Base-by-base conservation (phyloP, 2,329 filamentous ascomycete genomes). In the Aureobasidium musti region DNA sequence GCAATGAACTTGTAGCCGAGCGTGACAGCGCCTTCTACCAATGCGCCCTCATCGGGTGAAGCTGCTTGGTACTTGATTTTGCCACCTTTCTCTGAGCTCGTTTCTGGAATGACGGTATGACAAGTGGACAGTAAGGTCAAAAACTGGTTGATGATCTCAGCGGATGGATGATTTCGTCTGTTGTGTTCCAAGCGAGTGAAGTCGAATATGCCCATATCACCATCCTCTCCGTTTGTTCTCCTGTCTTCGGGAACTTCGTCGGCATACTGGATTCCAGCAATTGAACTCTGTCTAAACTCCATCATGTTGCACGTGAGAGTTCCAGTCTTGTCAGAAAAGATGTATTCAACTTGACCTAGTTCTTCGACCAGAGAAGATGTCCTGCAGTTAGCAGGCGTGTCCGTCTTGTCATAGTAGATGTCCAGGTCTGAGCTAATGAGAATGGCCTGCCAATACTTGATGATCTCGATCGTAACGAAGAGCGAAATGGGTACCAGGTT, bases 291-390 rank as follows among this genome's bases (percentile, higher is more conserved):
- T 76, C 92, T 92, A 78, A 98, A 99, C 77, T 98, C 94, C 95
- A 99, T 98, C 84, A 92, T 89, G 75, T 98, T 98, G 80, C 93
- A 96, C n/a, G 94, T 98, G 73, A 98, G 82, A 4, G 94, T 98
- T 50, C 94, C 94, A 1, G 94, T 98, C 82, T 98, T 98, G 82
- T 98, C 94, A 0, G 92, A 97, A 77, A 99, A 99, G 70, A 99
- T 95, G 74, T 96, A 99, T 75, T 98, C 95, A 52, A 99, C 96
- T 85, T 98, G 97, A 65, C 95, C 95, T 52, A 99, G 81, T 75
- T 99, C 96, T 79, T 99, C 95, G 13, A 99, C 95, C 75, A 99
- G 82, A 71, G 93, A 97, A 2, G 94, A 98, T 0, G 95, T 99
- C 73, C 95, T 87, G 79, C 95, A 99, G 70, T 95, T 96, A 5